Evolutionary conservation across 495 filamentous ascomycete genomes (phyloP).

Genomic region (Aspergillus cristatus): DNA sequence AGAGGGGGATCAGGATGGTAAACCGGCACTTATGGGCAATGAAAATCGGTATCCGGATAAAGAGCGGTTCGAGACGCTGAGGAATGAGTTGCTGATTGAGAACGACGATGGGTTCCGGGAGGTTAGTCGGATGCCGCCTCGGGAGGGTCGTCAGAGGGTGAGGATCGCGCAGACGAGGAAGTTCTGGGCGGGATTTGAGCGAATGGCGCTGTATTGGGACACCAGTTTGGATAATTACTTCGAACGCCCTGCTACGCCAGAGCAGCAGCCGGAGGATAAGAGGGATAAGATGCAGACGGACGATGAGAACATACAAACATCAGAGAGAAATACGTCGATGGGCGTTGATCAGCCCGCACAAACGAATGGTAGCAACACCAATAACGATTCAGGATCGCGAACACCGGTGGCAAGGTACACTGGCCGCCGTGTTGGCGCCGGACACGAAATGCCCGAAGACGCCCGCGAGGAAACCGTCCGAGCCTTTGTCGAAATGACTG

Average conservation of each 20-base stretch:
- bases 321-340: constrained; percentile 16
- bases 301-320: not conserved
- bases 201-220: constrained; percentile 58
- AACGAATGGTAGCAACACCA: constrained; percentile 1
- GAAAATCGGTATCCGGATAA: constrained; percentile 37
- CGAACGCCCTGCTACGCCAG: constrained; percentile 24
- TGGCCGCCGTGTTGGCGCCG: constrained; percentile 51
- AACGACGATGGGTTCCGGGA: constrained; percentile 50
- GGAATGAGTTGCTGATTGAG: constrained; percentile 42
- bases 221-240: constrained; percentile 47
- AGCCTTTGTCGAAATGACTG: constrained; percentile 66
- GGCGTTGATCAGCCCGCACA: constrained; percentile 16
- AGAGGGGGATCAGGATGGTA: constrained; percentile 9
- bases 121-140: constrained; percentile 33
- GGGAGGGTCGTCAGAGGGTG: constrained; percentile 31
- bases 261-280: constrained; percentile 11
- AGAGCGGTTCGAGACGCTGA: constrained; percentile 38
- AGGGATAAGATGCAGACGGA: constrained; percentile 20
- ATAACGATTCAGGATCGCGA: not conserved
- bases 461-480: constrained; percentile 61
- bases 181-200: constrained; percentile 51
- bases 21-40: constrained; percentile 36
- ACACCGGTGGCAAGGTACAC: constrained; percentile 29
- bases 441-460: constrained; percentile 65
- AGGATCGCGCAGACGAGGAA: constrained; percentile 47